Evolutionary conservation across 495 filamentous ascomycete species (phyloP), one percentile per base, ranked within the genome.

Genomic region (Wilcoxina mikolae): DNA sequence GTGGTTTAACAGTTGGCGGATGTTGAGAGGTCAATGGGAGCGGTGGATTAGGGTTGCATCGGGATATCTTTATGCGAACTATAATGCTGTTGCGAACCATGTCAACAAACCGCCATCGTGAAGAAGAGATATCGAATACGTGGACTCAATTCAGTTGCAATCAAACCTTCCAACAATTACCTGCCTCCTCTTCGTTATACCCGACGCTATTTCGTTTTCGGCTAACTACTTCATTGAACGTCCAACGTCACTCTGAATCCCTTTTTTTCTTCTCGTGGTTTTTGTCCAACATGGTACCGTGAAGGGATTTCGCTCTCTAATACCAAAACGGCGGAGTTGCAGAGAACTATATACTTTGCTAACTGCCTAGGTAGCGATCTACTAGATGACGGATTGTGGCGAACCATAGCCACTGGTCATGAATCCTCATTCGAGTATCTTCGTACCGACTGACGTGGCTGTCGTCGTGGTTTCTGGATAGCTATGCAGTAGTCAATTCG

Each of bases 91-190:
- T n/a, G n/a, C n/a, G 7, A 35, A 35, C 31, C 7, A 7, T 15
- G 15, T 2, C 43, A 46, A 46, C 43, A 24, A 46, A 46, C 43
- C 43, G 22, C 22, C 43, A 46, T 17, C 43, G n/a, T 46, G 17
- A 11, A 17, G n/a, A 12, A 18, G 43, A 20, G 43, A 46, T 46
- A 46, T 46, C 22, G 43, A 24, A 46, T 46, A 46, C 43, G 43
- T 46, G 43, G 43, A 39, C 35, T 39, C 35, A 39, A 39, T 39
- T 39, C 15, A 12, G 35, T n/a, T n/a, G n/a, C n/a, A n/a, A n/a
- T n/a, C n/a, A n/a, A n/a, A n/a, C n/a, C n/a, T n/a, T n/a, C n/a
- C n/a, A n/a, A n/a, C n/a, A n/a, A n/a, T n/a, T n/a, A n/a, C n/a
- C n/a, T n/a, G 35, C 35, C 35, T n/a, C n/a, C n/a, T n/a, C n/a